A percentile compares a stretch with the other conserved stretches of the same genome.
Evolutionary conservation across 78 protist genomes (phyloP).

Genomic region (Guillardia theta): DNA sequence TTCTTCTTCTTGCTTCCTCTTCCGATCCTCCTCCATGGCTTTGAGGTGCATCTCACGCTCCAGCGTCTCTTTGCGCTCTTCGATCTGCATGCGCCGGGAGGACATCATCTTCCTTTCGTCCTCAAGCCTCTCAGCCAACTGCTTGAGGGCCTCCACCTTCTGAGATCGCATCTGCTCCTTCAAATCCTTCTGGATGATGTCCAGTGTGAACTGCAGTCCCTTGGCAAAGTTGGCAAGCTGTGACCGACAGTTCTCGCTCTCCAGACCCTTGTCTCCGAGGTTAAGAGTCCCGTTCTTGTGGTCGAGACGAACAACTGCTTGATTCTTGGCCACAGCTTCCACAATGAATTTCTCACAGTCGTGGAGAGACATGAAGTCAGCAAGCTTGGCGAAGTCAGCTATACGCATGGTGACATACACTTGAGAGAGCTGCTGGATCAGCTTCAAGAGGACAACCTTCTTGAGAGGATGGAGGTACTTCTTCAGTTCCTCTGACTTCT

Average conservation of each 20-base stretch:
- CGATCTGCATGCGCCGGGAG: slow-evolving; percentile 35
- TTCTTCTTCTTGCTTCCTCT: neutral
- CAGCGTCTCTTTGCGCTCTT: slow-evolving; percentile 53
- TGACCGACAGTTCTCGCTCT: neutral
- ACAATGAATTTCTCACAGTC: slow-evolving; percentile 42
- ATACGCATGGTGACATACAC: slow-evolving; percentile 67
- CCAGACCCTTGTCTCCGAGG: slow-evolving; percentile 32
- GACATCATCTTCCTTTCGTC: neutral
- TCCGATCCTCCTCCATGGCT: neutral
- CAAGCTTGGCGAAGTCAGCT: slow-evolving; percentile 47
- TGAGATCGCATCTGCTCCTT: neutral
- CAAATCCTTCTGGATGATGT: neutral
- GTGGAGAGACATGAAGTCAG: slow-evolving; percentile 40
- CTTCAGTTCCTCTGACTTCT: neutral
- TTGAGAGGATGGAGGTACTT: slow-evolving; percentile 62
- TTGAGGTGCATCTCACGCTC: neutral
- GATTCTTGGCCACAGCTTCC: neutral
- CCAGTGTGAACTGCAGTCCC: neutral
- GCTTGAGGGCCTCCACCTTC: neutral
- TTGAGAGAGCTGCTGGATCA: slow-evolving; percentile 49
- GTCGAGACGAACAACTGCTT: slow-evolving; percentile 11
- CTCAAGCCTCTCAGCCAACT: slow-evolving; percentile 20
- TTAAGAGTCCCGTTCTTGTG: slow-evolving; percentile 35
- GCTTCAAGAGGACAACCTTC: slow-evolving; percentile 50
- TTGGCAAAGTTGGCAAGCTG: slow-evolving; percentile 5